Conservation (phyloP, 179 eudicot genomes). For the Carnegiea gigantea region DNA sequence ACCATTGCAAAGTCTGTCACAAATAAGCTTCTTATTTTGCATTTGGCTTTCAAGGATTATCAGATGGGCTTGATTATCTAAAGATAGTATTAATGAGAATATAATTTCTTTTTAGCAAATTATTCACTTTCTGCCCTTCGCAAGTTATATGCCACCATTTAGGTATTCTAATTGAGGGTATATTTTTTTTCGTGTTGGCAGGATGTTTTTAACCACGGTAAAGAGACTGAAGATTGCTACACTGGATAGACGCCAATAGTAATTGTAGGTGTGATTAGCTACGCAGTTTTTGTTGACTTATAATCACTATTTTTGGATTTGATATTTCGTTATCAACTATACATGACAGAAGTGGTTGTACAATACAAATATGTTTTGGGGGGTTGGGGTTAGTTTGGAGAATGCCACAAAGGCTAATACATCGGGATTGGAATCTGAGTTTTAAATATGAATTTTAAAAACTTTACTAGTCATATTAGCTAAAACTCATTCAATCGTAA, state of each 20-base stretch:
- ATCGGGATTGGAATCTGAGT: neutral
- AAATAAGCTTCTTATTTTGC: too few species aligned
- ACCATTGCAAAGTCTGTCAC: too few species aligned
- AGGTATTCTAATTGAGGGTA: neutral
- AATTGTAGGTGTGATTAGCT: neutral
- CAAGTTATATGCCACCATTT: neutral
- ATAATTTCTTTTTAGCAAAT: too few species aligned
- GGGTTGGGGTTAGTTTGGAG: neutral
- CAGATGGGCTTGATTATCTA: too few species aligned
- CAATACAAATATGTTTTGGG: neutral
- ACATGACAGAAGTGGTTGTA: neutral
- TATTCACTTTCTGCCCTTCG: too few species aligned
- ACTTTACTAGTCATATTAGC: too few species aligned
- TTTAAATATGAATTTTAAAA: neutral
- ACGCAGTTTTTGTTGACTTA: neutral
- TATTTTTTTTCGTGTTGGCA: conserved; percentile 9
- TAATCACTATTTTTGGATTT: neutral
- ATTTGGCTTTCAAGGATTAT: too few species aligned
- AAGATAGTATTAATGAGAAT: too few species aligned
- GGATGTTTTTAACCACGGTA: conserved; percentile 43
- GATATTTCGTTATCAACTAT: neutral
- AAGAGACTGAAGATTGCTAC: conserved; percentile 43
- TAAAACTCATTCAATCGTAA: too few species aligned
- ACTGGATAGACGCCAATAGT: conserved; percentile 20
- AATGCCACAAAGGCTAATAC: neutral